A percentile compares a stretch with the other conserved stretches of the same genome.
Evolutionary conservation across 148 eudicot species (phyloP).

Genomic region (Rhododendron kiyosumense): DNA sequence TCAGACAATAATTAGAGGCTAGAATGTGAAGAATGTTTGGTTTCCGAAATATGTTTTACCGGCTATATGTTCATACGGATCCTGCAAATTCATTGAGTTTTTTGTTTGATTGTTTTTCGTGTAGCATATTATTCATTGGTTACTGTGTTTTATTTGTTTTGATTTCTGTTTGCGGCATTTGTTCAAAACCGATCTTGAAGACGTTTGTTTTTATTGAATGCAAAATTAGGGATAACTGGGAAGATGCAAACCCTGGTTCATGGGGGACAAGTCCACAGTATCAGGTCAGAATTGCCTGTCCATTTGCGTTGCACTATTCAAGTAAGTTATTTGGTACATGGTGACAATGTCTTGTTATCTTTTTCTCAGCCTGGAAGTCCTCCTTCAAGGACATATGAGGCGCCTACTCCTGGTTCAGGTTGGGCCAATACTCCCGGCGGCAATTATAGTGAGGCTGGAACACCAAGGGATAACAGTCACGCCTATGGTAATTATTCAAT

Average conservation of each 20-base stretch:
- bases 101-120: neutral
- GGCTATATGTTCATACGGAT: neutral
- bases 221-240: constrained; percentile 84
- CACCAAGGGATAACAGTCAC: constrained; percentile 77
- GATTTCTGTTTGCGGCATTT: neutral
- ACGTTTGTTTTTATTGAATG: constrained; percentile 1
- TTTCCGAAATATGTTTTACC: neutral
- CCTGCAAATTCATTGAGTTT: neutral
- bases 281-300: constrained; percentile 46
- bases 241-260: constrained; percentile 91
- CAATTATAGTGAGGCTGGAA: constrained; percentile 76
- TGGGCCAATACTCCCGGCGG: constrained; percentile 77
- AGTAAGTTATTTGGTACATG: constrained; percentile 1
- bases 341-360: constrained; percentile 1
- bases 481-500: constrained; percentile 55
- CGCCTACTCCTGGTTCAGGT: constrained; percentile 95
- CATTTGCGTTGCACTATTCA: neutral
- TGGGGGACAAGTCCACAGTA: constrained; percentile 97
- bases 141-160: neutral
- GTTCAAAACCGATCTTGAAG: neutral
- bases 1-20: neutral
- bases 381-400: constrained; percentile 78
- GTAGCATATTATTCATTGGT: neutral
- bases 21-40: neutral
- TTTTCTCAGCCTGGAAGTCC: constrained; percentile 84